These are phyloP conservation scores for Gilbertella persicaria DNA, from an alignment of 371 early-diverging fungal genomes.

Conservation along the genomic window DNA sequence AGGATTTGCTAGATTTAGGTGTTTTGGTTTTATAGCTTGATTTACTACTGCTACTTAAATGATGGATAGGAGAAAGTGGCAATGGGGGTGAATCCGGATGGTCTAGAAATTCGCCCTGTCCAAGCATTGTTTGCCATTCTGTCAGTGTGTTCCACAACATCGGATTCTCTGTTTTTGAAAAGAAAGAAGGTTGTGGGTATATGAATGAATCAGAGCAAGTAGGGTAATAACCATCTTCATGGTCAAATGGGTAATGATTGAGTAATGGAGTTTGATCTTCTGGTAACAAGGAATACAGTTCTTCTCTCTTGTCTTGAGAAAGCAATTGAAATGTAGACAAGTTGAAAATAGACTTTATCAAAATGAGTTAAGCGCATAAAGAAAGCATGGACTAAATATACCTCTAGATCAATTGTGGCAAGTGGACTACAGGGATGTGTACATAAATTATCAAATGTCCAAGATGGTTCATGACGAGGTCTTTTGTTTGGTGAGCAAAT, in stretches of 20 bases:
- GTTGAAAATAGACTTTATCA: slow-evolving; percentile 40
- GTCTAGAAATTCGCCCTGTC: slow-evolving; percentile 22
- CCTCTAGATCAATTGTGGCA: slow-evolving; percentile 41
- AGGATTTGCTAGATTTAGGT: background rate
- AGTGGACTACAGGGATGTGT: slow-evolving; percentile 35
- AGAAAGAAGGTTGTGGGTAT: slow-evolving; percentile 26
- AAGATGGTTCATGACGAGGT: slow-evolving; percentile 32
- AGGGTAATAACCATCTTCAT: slow-evolving; percentile 1
- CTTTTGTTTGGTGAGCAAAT: slow-evolving; percentile 24
- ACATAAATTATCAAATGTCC: slow-evolving; percentile 35
- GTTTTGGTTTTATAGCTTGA: slow-evolving; percentile 1
- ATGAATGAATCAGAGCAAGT: slow-evolving; percentile 2
- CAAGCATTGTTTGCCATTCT: slow-evolving; percentile 42
- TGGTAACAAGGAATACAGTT: slow-evolving; percentile 37
- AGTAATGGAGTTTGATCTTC: slow-evolving; percentile 19
- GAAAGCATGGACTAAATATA: slow-evolving; percentile 11
- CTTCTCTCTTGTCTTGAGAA: slow-evolving; percentile 34
- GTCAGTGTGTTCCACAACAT: slow-evolving; percentile 38
- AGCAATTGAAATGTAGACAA: slow-evolving; percentile 40
- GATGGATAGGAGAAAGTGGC: slow-evolving; percentile 6
- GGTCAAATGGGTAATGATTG: background rate
- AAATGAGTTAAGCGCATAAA: background rate
- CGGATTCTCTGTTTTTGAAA: slow-evolving; percentile 38
- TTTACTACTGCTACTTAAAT: background rate
- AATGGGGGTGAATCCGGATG: slow-evolving; percentile 6